Conservation (phyloP, 2,329 filamentous ascomycete species). For the Pseudogymnoascus sp. region DNA sequence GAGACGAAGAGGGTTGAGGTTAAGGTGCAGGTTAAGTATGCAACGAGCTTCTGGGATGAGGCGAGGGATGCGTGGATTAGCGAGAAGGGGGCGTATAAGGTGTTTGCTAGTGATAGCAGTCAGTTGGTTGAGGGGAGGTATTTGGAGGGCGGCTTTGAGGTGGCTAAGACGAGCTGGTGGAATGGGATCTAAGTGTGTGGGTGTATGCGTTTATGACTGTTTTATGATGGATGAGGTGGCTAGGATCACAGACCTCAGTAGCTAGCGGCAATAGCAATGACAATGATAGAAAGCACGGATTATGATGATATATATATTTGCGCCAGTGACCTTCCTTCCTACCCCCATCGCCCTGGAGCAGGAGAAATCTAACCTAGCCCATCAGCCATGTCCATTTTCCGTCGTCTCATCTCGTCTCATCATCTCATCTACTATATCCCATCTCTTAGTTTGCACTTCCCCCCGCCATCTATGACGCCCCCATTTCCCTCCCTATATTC, state of each 20-base stretch:
- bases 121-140: constrained; percentile 11
- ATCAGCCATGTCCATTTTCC: constrained; percentile 1
- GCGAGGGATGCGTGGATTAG: constrained; percentile 35
- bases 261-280: neutral
- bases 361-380: constrained; percentile 1
- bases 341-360: neutral
- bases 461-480: constrained; percentile 4
- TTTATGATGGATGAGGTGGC: neutral
- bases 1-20: constrained; percentile 31
- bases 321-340: neutral
- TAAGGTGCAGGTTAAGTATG: constrained; percentile 31
- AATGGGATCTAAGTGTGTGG: constrained; percentile 4
- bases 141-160: constrained; percentile 2
- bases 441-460: neutral
- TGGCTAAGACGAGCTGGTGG: constrained; percentile 15
- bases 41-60: constrained; percentile 39
- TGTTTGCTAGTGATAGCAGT: constrained; percentile 23
- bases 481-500: constrained; percentile 1
- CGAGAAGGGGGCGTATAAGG: constrained; percentile 34
- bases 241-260: neutral
- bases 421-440: neutral
- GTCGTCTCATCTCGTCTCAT: neutral
- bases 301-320: constrained; percentile 1
- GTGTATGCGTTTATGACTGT: neutral
- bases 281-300: neutral